These are phyloP conservation scores for Metarhizium album DNA, from an alignment of 2,329 filamentous ascomycete species.

Conservation along the genomic window DNA sequence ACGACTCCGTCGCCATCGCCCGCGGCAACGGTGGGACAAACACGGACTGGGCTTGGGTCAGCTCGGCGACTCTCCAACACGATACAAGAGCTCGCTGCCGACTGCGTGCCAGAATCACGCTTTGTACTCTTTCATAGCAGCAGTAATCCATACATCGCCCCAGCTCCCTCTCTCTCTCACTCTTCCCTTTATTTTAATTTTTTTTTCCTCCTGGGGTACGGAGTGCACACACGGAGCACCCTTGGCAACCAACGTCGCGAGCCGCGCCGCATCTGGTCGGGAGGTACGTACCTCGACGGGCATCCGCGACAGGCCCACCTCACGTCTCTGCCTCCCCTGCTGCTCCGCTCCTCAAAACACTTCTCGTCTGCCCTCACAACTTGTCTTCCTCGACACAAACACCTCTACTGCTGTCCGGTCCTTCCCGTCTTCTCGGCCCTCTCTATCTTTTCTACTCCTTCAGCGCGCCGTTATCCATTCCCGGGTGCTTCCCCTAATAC, in stretches of 20 bases:
- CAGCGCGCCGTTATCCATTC: conserved; percentile 14
- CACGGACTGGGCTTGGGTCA: conserved; percentile 3
- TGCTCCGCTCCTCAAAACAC: conserved; percentile 27
- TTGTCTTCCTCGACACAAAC: conserved; percentile 23
- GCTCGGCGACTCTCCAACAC: not conserved
- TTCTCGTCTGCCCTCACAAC: conserved; percentile 23
- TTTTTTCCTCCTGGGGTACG: too few relatives aligned
- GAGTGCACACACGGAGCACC: not conserved
- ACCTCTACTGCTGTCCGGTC: conserved; percentile 19
- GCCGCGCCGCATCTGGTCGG: conserved; percentile 4
- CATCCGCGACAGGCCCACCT: conserved; percentile 9
- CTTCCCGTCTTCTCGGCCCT: conserved; percentile 12
- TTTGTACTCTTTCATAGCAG: too few relatives aligned
- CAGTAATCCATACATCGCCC: too few relatives aligned
- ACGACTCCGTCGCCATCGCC: conserved; percentile 1
- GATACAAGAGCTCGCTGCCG: conserved; percentile 1
- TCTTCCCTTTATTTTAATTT: not conserved
- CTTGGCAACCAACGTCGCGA: conserved; percentile 11
- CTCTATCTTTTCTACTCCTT: conserved; percentile 11
- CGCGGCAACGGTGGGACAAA: conserved; percentile 8
- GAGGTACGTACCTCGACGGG: conserved; percentile 10
- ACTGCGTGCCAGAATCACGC: too few relatives aligned
- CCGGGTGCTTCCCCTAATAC: conserved; percentile 17
- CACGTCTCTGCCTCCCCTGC: conserved; percentile 19
- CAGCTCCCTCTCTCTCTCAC: not conserved